Conservation (phyloP, 176 grass and related monocot species). For the Paspalum vaginatum region DNA sequence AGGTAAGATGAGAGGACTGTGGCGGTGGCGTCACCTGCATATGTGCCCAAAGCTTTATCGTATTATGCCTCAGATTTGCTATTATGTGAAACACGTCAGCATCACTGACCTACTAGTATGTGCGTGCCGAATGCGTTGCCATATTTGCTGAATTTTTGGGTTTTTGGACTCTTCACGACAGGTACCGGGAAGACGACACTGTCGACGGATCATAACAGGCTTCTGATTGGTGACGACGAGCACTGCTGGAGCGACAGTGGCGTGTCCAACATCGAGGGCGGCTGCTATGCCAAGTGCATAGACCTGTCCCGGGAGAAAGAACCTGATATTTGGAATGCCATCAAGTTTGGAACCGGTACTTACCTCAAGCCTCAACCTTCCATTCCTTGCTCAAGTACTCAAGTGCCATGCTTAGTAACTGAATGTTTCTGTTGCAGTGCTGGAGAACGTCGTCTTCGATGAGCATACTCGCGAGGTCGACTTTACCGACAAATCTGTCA, state of each 20-base stretch:
- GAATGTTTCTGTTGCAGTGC: slow-evolving; percentile 45
- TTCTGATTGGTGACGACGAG: slow-evolving; percentile 87
- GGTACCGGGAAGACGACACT: slow-evolving; percentile 93
- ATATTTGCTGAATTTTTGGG: not conserved
- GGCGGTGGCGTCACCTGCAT: slow-evolving; percentile 57
- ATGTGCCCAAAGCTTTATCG: slow-evolving; percentile 34
- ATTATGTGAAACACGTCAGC: not conserved
- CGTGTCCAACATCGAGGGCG: slow-evolving; percentile 94
- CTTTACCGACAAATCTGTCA: slow-evolving; percentile 87
- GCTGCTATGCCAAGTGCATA: slow-evolving; percentile 96
- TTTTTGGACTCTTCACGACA: not conserved
- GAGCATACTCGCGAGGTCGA: slow-evolving; percentile 91
- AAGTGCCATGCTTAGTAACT: not conserved
- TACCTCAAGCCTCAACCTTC: not conserved
- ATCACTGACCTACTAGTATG: slow-evolving; percentile 22
- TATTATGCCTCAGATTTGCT: too few species aligned
- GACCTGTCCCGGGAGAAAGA: slow-evolving; percentile 84
- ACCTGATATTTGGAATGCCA: slow-evolving; percentile 98
- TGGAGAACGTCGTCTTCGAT: slow-evolving; percentile 96
- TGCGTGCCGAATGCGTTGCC: not conserved
- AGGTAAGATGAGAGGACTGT: slow-evolving; percentile 64
- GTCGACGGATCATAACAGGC: slow-evolving; percentile 87
- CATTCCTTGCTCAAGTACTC: not conserved
- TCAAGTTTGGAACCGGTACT: slow-evolving; percentile 94
- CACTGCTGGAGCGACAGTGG: slow-evolving; percentile 94